phyloP scores from a whole-genome alignment of 139 green algal genomes.

The Nannochloris sp. region DNA sequence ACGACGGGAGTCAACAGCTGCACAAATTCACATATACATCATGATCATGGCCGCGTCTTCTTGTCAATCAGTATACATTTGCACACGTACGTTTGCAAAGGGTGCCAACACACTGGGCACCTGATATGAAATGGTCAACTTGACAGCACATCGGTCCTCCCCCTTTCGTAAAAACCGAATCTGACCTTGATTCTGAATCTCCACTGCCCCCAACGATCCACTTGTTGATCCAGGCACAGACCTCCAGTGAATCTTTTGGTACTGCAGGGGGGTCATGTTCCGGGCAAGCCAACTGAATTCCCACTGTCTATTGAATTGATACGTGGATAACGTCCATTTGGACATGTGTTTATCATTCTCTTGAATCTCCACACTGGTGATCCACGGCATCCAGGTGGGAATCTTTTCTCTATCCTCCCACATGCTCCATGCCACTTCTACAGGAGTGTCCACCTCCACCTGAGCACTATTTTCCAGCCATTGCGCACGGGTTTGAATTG shows the following conservation, averaged over 20 bases:
- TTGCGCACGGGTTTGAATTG: slow-evolving; percentile 1
- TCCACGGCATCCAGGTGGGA: slow-evolving; percentile 88
- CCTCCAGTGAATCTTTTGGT: slow-evolving; percentile 81
- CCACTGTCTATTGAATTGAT: slow-evolving; percentile 69
- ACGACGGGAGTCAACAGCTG: slow-evolving; percentile 70
- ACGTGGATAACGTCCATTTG: slow-evolving; percentile 70
- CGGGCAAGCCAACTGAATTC: slow-evolving; percentile 77
- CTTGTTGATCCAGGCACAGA: slow-evolving; percentile 59
- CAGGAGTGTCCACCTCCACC: slow-evolving; percentile 47
- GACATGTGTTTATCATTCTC: slow-evolving; percentile 55
- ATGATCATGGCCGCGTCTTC: not conserved
- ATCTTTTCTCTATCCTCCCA: slow-evolving; percentile 77
- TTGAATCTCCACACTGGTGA: slow-evolving; percentile 63
- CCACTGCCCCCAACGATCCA: slow-evolving; percentile 31
- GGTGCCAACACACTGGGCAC: slow-evolving; percentile 64
- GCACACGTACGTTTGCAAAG: slow-evolving; percentile 53
- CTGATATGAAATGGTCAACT: slow-evolving; percentile 80
- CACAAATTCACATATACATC: not conserved
- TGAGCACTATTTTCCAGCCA: slow-evolving; percentile 65
- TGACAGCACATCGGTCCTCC: slow-evolving; percentile 44
- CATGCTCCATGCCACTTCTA: slow-evolving; percentile 62
- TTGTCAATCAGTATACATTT: not conserved
- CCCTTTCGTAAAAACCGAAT: slow-evolving; percentile 56
- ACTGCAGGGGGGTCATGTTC: slow-evolving; percentile 69
- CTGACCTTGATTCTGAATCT: slow-evolving; percentile 63